A percentile compares a stretch with the other conserved stretches of the same genome.
phyloP scores from a whole-genome alignment of 768 basidiomycete genomes.

The Glaciozyma antarctica region DNA sequence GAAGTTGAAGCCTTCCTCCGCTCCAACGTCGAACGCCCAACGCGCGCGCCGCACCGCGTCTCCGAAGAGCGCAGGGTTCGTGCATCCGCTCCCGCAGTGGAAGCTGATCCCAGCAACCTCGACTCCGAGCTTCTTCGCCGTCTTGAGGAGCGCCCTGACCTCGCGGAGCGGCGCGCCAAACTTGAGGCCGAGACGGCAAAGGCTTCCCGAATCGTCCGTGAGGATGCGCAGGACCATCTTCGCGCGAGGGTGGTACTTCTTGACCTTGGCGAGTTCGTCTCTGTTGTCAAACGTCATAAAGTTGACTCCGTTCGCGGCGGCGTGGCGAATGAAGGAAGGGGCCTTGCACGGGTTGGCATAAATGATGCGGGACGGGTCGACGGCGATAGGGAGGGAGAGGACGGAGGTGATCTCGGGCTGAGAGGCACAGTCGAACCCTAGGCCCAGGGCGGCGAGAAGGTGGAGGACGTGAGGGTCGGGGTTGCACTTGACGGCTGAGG shows the following conservation, averaged over 20 bases:
- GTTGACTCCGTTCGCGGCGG: constrained; percentile 67
- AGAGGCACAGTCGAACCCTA: constrained; percentile 96
- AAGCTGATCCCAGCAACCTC: constrained; percentile 92
- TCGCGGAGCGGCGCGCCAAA: constrained; percentile 82
- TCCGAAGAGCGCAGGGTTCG: constrained; percentile 77
- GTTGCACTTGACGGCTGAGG: constrained; percentile 82
- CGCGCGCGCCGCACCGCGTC: constrained; percentile 80
- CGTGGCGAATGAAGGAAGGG: constrained; percentile 77
- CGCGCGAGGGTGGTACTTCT: constrained; percentile 65
- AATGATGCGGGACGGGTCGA: constrained; percentile 74
- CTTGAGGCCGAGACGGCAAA: constrained; percentile 88
- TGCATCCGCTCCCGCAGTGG: constrained; percentile 96
- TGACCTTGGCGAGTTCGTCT: constrained; percentile 90
- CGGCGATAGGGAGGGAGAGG: constrained; percentile 51
- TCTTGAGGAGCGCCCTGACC: constrained; percentile 67
- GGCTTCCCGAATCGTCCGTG: constrained; percentile 91
- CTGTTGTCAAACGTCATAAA: constrained; percentile 98
- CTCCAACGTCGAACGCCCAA: constrained; percentile 76
- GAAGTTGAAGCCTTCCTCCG: constrained; percentile 69
- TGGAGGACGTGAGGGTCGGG: constrained; percentile 90
- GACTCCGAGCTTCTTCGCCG: constrained; percentile 66
- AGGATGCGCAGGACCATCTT: constrained; percentile 87
- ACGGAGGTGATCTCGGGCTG: constrained; percentile 82
- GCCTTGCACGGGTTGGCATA: constrained; percentile 99
- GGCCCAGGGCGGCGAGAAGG: constrained; percentile 75